Evolutionary conservation across 495 filamentous ascomycete species (phyloP), one percentile per base, ranked within the genome.

Genomic region (Tetracladium setigerum): DNA sequence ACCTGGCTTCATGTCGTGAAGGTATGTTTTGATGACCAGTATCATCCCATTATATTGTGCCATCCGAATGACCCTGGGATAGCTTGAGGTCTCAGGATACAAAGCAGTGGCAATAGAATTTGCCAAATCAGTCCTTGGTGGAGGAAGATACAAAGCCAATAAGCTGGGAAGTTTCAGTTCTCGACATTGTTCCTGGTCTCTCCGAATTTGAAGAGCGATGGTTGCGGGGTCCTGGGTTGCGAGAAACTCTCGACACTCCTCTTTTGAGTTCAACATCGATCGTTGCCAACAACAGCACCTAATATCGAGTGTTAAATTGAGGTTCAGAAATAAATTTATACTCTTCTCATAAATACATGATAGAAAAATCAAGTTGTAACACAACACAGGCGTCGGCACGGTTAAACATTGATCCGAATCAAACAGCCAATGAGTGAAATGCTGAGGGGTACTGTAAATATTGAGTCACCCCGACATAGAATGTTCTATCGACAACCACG

Each of bases 41-140:
- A 69, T 39, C 11, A 67, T 62, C 11, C 60, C 52, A 19, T 45
- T 43, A 40, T 63, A 67, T 41, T 61, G 57, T 10, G 34, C 19
- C 13, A 9, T 31, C 12, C 33, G 42, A 15, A 61, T 24, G 2
- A 35, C 39, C 10, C 15, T 37, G 0, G 39, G 22, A 15, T 44
- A 44, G 13, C 18, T 17, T n/a, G 54, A 42, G 30, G 31, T 51
- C 2, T 56, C 30, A 0, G 59, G 61, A 15, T 45, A 53, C 36
- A 66, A 37, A 24, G 62, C 45, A 35, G 46, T 30, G 34, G 62
- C 50, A 32, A 66, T 55, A 10, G 18, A 34, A 12, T 58, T 49
- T 15, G 52, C 50, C 0, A 57, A 30, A n/a, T 35, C 19, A 27
- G 36, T 43, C 6, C 44, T 30, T 37, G 38, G 30, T 15, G 44